phyloP scores from a whole-genome alignment of 768 basidiomycete species.

The Mycena galopus region DNA sequence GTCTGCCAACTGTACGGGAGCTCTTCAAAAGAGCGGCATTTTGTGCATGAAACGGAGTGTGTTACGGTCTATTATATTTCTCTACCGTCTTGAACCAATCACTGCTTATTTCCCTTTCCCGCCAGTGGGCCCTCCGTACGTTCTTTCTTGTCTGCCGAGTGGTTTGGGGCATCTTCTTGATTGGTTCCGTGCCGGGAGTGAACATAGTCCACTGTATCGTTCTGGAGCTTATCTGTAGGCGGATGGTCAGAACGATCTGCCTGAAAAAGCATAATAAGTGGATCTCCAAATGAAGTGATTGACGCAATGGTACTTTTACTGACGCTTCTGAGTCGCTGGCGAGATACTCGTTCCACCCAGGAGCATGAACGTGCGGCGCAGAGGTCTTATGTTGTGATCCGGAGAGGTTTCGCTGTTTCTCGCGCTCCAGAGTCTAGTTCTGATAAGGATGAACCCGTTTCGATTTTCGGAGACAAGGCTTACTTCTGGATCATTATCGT shows the following conservation, averaged over 20 bases:
- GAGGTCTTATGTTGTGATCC: constrained; percentile 59
- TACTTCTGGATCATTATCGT: neutral
- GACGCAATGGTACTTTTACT: constrained; percentile 61
- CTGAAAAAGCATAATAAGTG: neutral
- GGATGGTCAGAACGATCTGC: neutral
- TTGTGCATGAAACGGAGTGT: too few species aligned
- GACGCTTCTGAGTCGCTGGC: constrained; percentile 75
- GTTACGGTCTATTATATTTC: too few species aligned
- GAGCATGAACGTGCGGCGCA: constrained; percentile 65
- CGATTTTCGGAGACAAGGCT: neutral
- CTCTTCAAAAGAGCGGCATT: too few species aligned
- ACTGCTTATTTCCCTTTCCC: neutral
- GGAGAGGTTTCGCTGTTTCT: constrained; percentile 65
- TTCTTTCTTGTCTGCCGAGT: neutral
- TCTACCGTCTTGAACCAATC: neutral
- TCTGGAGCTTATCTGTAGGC: neutral
- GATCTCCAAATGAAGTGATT: neutral
- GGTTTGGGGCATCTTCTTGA: neutral
- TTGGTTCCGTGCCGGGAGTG: neutral
- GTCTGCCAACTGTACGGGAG: too few species aligned
- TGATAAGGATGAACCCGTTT: neutral
- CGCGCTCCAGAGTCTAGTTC: constrained; percentile 63
- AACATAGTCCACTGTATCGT: neutral
- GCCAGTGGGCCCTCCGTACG: neutral
- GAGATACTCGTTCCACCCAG: constrained; percentile 81